These are phyloP conservation scores for Eucalyptus camaldulensis DNA, from an alignment of 345 rosid genomes.

Conservation along the genomic window DNA sequence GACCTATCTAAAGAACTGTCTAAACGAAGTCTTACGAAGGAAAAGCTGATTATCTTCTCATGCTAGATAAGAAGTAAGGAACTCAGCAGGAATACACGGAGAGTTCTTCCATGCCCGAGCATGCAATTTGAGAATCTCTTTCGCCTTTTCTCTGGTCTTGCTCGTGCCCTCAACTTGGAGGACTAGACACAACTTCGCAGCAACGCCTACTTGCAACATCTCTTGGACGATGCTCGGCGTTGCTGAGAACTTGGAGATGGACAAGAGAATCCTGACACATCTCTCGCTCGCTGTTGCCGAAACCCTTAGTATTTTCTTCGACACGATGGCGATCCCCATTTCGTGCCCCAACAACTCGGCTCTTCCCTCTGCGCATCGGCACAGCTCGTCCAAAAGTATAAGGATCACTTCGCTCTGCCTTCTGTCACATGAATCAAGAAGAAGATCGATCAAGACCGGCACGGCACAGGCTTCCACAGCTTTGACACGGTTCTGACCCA, in stretches of 20 bases:
- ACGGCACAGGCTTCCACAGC: conserved; percentile 52
- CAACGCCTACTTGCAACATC: conserved; percentile 65
- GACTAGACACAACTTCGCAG: conserved; percentile 55
- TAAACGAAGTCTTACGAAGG: neutral
- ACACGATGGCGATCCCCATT: conserved; percentile 58
- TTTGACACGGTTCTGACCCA: conserved; percentile 65
- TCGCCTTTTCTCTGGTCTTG: conserved; percentile 48
- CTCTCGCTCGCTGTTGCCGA: conserved; percentile 49
- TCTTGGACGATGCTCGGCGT: conserved; percentile 36
- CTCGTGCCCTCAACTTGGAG: conserved; percentile 34
- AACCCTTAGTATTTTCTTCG: conserved; percentile 65
- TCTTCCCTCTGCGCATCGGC: conserved; percentile 72
- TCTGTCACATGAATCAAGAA: conserved; percentile 43
- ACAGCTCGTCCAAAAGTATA: conserved; percentile 36
- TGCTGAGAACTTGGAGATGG: conserved; percentile 52
- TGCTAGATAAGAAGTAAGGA: conserved; percentile 20
- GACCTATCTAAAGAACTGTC: neutral
- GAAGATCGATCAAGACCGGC: conserved; percentile 41
- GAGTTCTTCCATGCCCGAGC: conserved; percentile 54
- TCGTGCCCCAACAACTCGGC: conserved; percentile 51
- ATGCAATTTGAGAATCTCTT: conserved; percentile 57
- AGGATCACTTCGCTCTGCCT: conserved; percentile 38
- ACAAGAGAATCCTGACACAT: conserved; percentile 47
- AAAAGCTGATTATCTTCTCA: neutral
- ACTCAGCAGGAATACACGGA: conserved; percentile 32